Evolutionary conservation across 306 rosid genomes (phyloP), one percentile per base, ranked within the genome.

Genomic region (Quercus parvula): DNA sequence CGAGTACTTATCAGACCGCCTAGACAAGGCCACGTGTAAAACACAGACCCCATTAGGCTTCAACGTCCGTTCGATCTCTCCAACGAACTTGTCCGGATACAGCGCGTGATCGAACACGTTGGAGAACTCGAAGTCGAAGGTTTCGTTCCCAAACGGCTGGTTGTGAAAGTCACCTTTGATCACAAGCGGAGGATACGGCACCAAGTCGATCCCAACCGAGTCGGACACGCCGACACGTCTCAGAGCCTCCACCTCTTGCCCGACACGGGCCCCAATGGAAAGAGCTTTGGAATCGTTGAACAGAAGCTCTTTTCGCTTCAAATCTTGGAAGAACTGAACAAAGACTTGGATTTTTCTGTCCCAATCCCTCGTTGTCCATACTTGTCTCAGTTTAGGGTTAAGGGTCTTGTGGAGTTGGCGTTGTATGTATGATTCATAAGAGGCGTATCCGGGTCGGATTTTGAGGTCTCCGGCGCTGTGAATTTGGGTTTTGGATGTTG

Each of bases 351-450:
- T 91, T 68, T 95, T 95, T 4, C 99, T 83, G 71, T 95, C 87
- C 99, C 99, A 95, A 74, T 92, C 99, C 12, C 99, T 91, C 28
- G 98, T 95, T 17, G 89, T 93, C 99, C 99, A 95, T 75, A 95
- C 81, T 51, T 89, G 81, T 0, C 98, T 83, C 56, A 95, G 99
- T 30, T 66, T 90, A 0, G 98, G 98, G 85, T 95, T 92, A 73
- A 91, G 94, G 61, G 98, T 95, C 85, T 95, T 95, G 90, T 87
- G 84, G 18, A 95, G 96, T 75, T 95, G 99, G 61, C 87, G 89
- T 70, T 90, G 88, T 27, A 95, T 80, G 94, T 95, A 95, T 2
- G 84, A 33, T 0, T 92, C 89, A 85, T 95, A 95, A 55, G 98
- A 90, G 4, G 90, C 17, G 85, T 91, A 95, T 2, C 99, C 98